Evolutionary conservation across 2,329 filamentous ascomycete genomes (phyloP).

Genomic region (Diplodia mutila): DNA sequence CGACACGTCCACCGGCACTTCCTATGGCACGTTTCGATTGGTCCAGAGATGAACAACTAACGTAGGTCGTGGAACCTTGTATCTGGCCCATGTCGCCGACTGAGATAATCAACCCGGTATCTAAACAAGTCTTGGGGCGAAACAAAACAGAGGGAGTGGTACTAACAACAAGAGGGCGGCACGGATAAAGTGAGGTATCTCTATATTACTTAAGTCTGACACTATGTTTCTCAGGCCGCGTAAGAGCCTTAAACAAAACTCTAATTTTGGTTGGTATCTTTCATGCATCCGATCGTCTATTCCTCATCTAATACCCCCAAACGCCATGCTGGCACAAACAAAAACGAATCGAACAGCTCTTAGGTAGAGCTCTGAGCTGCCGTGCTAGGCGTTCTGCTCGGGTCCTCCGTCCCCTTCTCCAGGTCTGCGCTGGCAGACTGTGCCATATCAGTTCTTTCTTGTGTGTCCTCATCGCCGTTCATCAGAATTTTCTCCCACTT

Average conservation of each 20-base stretch:
- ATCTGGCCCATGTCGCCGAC: no score
- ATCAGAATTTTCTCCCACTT: constrained; percentile 23
- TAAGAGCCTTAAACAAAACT: not conserved
- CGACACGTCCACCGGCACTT: no score
- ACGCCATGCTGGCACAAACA: not conserved
- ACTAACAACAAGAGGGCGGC: not conserved
- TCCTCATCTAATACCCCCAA: not conserved
- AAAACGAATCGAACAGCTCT: not conserved
- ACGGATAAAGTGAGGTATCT: not conserved
- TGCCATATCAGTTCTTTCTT: not conserved
- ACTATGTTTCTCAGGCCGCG: not conserved
- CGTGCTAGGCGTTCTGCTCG: constrained; percentile 11
- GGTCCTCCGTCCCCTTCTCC: constrained; percentile 2
- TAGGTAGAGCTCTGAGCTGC: not conserved
- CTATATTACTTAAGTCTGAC: not conserved
- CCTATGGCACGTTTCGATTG: no score
- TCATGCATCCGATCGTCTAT: not conserved
- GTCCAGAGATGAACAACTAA: no score
- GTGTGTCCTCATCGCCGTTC: constrained; percentile 3
- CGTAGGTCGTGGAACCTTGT: no score
- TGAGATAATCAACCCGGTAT: no score
- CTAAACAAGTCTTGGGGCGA: not conserved
- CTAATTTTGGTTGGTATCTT: constrained; percentile 1
- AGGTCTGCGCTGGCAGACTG: not conserved
- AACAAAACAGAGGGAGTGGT: no score